phyloP scores from a whole-genome alignment of 352 stramenopile species.

The Peronospora destructor region DNA sequence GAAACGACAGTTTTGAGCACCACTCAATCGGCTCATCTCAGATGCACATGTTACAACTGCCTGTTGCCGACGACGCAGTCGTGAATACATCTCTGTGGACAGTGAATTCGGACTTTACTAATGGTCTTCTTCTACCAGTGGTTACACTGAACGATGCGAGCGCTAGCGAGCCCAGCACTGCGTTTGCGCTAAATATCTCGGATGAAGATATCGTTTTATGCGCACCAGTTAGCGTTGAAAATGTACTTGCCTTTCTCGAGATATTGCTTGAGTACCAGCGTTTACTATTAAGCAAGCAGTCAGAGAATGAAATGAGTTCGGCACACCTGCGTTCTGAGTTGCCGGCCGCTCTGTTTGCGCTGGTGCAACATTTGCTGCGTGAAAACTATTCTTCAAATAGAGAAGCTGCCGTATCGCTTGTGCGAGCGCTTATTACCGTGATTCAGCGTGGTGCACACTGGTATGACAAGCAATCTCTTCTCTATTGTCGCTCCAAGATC shows the following conservation, averaged over 20 bases:
- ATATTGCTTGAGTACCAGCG: slow-evolving; percentile 46
- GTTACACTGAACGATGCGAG: slow-evolving; percentile 50
- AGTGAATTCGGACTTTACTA: slow-evolving; percentile 52
- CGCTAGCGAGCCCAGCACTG: slow-evolving; percentile 25
- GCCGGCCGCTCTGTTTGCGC: slow-evolving; percentile 53
- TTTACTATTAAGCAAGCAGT: slow-evolving; percentile 9
- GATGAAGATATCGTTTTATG: slow-evolving; percentile 75
- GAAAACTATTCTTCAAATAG: slow-evolving; percentile 53
- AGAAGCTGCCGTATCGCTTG: slow-evolving; percentile 48
- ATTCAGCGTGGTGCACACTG: slow-evolving; percentile 57
- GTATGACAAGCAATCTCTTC: slow-evolving; percentile 60
- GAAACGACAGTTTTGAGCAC: slow-evolving; percentile 11
- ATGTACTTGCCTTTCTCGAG: slow-evolving; percentile 60
- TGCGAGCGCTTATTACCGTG: slow-evolving; percentile 59
- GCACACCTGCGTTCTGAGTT: slow-evolving; percentile 51
- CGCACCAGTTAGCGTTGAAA: slow-evolving; percentile 47
- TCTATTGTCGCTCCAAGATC: slow-evolving; percentile 84
- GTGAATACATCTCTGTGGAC: slow-evolving; percentile 71
- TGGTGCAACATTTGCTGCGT: slow-evolving; percentile 61
- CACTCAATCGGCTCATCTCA: slow-evolving; percentile 26
- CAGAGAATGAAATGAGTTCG: slow-evolving; percentile 1
- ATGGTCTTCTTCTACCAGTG: slow-evolving; percentile 47
- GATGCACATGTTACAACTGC: slow-evolving; percentile 16
- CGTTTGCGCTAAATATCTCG: slow-evolving; percentile 55
- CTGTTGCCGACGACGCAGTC: slow-evolving; percentile 40